Evolutionary conservation across 148 eudicot genomes (phyloP).

Genomic region (Spergularia marina): DNA sequence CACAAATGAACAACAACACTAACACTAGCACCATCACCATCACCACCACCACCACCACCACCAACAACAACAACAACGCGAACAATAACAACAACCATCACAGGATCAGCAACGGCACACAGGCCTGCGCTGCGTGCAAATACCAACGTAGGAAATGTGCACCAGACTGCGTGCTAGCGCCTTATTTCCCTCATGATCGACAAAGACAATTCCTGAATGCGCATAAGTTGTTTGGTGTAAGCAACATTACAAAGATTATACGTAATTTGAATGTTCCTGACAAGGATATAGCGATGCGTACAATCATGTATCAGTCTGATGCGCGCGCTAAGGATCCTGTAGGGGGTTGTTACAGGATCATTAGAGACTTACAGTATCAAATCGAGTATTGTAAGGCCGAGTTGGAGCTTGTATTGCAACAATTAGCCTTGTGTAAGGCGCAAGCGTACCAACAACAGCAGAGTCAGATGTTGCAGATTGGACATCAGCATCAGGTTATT

Average conservation of each 20-base stretch:
- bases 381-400: slow-evolving; percentile 44
- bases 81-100: slow-evolving; percentile 17
- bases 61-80: slow-evolving; percentile 13
- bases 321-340: slow-evolving; percentile 75
- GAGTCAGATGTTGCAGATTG: slow-evolving; percentile 1
- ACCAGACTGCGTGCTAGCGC: slow-evolving; percentile 67
- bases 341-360: slow-evolving; percentile 68
- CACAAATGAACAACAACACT: slow-evolving; percentile 21
- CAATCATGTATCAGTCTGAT: slow-evolving; percentile 69
- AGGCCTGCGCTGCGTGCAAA: slow-evolving; percentile 89
- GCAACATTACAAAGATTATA: slow-evolving; percentile 82
- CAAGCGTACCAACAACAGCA: slow-evolving; percentile 33
- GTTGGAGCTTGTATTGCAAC: slow-evolving; percentile 56
- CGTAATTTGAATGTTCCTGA: slow-evolving; percentile 36
- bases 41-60: slow-evolving; percentile 2
- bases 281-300: slow-evolving; percentile 73
- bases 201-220: slow-evolving; percentile 69
- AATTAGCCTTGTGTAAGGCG: slow-evolving; percentile 53
- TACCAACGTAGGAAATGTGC: slow-evolving; percentile 80
- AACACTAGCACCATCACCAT: not conserved
- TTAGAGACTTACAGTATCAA: slow-evolving; percentile 43
- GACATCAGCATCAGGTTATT: not conserved
- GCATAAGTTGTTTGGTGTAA: slow-evolving; percentile 84
- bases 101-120: slow-evolving; percentile 38
- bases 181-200: slow-evolving; percentile 75